Percentiles rank a stretch among this genome's conserved stretches.
These are phyloP conservation scores for Melanopsichium pennsylvanicum DNA, from an alignment of 1,284 basidiomycete genomes.

Conservation along the genomic window DNA sequence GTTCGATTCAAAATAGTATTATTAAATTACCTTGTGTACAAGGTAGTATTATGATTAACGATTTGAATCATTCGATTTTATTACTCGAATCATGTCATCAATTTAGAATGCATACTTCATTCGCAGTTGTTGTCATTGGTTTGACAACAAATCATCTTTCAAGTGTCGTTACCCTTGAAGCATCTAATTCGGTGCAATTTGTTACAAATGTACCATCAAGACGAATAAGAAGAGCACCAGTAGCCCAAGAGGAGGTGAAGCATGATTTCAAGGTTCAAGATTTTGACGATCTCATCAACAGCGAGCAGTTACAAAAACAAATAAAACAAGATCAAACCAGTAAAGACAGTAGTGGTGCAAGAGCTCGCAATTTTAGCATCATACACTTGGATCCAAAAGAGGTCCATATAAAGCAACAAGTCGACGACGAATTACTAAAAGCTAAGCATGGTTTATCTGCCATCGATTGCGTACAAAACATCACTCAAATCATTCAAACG, in stretches of 20 bases:
- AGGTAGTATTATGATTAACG: slow-evolving; percentile 45
- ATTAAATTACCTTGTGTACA: slow-evolving; percentile 21
- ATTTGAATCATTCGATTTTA: slow-evolving; percentile 1
- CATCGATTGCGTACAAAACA: too few relatives aligned
- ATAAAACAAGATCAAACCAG: too few relatives aligned
- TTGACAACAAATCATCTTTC: slow-evolving; percentile 19
- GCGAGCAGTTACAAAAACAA: slow-evolving; percentile 23
- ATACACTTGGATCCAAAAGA: too few relatives aligned
- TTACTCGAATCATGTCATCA: slow-evolving; percentile 26
- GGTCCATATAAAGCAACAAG: too few relatives aligned
- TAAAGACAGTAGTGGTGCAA: too few relatives aligned
- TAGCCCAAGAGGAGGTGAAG: not conserved
- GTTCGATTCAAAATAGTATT: slow-evolving; percentile 12
- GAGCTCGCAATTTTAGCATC: too few relatives aligned
- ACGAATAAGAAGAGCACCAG: too few relatives aligned
- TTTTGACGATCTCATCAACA: slow-evolving; percentile 39
- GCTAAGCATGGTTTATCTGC: too few relatives aligned
- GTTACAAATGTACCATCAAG: not conserved
- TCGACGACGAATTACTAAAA: too few relatives aligned
- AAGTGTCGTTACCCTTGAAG: slow-evolving; percentile 31
- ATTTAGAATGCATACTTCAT: slow-evolving; percentile 40
- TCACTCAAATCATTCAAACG: too few relatives aligned
- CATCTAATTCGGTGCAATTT: slow-evolving; percentile 10
- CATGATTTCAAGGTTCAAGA: slow-evolving; percentile 32
- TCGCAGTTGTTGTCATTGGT: slow-evolving; percentile 3